phyloP scores from a whole-genome alignment of 768 basidiomycete genomes.

The Xerocomus brunneocitrinus region DNA sequence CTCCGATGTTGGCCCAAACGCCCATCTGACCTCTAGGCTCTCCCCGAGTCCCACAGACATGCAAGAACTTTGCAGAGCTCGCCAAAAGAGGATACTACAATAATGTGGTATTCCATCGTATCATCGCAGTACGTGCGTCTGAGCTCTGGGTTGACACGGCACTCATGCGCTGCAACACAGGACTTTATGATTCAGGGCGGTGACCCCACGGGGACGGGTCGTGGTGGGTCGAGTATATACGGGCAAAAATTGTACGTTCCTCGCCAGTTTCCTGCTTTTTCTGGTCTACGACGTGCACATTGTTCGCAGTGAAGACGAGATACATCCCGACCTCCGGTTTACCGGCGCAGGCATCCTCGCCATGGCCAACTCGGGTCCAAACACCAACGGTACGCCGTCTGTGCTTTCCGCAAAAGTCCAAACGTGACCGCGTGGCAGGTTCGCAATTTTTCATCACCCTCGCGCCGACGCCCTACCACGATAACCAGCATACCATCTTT shows the following conservation, averaged over 20 bases:
- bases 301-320: slow-evolving; percentile 74
- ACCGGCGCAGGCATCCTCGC: slow-evolving; percentile 95
- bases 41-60: slow-evolving; percentile 55
- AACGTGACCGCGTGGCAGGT: slow-evolving; percentile 43
- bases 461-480: slow-evolving; percentile 76
- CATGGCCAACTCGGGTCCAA: slow-evolving; percentile 97
- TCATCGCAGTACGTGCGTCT: slow-evolving; percentile 64
- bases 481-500: slow-evolving; percentile 84
- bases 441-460: slow-evolving; percentile 95
- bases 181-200: slow-evolving; percentile 98
- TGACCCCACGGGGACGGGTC: slow-evolving; percentile 93
- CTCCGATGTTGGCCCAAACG: not conserved
- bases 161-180: slow-evolving; percentile 32
- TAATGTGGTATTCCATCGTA: slow-evolving; percentile 83
- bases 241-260: slow-evolving; percentile 76
- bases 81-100: slow-evolving; percentile 93
- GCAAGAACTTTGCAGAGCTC: slow-evolving; percentile 91
- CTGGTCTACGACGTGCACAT: not conserved
- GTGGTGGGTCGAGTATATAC: slow-evolving; percentile 87
- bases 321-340: slow-evolving; percentile 87
- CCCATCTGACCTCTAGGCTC: not conserved
- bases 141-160: not conserved
- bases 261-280: not conserved
- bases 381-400: slow-evolving; percentile 61
- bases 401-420: not conserved